Conservation (phyloP, 768 basidiomycete species). For the Goffeauzyma gilvescens region DNA sequence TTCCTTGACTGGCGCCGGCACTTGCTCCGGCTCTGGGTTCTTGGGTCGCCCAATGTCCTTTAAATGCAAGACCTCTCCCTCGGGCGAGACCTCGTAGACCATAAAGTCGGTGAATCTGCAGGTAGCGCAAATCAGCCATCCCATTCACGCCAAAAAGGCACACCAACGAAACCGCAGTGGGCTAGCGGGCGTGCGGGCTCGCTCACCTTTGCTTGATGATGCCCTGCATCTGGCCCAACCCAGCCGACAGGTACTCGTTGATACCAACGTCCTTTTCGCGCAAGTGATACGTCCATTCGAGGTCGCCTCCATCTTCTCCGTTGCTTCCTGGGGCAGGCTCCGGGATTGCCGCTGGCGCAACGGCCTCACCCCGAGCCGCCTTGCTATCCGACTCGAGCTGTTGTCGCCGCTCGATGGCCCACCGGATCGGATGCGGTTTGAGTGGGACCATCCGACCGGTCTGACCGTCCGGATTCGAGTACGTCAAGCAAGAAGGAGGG, state of each 20-base stretch:
- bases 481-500: conserved; percentile 1
- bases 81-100: conserved; percentile 73
- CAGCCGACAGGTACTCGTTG: conserved; percentile 61
- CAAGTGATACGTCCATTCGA: conserved; percentile 8
- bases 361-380: no score
- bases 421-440: no score
- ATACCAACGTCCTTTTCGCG: conserved; percentile 71
- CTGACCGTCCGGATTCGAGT: conserved; percentile 6
- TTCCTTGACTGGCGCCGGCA: conserved; percentile 8
- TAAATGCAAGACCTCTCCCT: conserved; percentile 62
- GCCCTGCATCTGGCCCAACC: conserved; percentile 56
- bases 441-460: neutral
- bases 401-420: no score
- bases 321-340: no score
- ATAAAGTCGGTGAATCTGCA: conserved; percentile 95
- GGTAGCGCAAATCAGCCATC: no score
- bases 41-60: conserved; percentile 58
- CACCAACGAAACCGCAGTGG: no score
- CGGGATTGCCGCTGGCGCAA: no score
- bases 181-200: no score
- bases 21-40: conserved; percentile 33
- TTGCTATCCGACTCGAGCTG: no score
- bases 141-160: no score
- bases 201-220: conserved; percentile 98
- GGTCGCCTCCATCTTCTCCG: conserved; percentile 5